Evolutionary conservation across 495 filamentous ascomycete species (phyloP).

Genomic region (Penicillium riverlandense): DNA sequence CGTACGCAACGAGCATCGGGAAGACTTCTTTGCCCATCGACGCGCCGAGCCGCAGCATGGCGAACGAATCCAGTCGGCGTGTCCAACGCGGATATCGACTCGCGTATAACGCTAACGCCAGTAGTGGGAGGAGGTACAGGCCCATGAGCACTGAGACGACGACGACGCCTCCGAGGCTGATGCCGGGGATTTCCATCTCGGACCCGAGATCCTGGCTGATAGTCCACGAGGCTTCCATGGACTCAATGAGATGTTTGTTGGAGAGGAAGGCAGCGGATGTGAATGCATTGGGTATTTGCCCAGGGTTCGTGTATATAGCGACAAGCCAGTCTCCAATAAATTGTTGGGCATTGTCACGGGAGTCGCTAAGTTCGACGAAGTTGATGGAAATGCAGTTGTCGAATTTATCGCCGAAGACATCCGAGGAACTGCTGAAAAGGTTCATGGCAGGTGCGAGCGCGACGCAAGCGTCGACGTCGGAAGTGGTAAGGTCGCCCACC

Average conservation of each 20-base stretch:
- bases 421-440: too few relatives aligned
- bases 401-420: too few relatives aligned
- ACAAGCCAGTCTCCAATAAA: not conserved
- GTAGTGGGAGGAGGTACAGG: conserved; percentile 2
- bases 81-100: conserved; percentile 13
- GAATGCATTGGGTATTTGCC: not conserved
- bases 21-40: conserved; percentile 8
- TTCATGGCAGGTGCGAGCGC: not conserved
- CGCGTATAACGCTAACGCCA: conserved; percentile 16
- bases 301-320: not conserved
- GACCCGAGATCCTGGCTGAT: conserved; percentile 3
- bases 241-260: not conserved
- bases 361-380: too few relatives aligned
- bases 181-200: not conserved
- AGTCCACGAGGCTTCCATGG: not conserved
- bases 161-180: not conserved
- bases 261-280: not conserved
- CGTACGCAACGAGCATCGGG: conserved; percentile 8
- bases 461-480: not conserved
- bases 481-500: not conserved
- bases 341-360: too few relatives aligned
- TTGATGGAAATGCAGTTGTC: too few relatives aligned
- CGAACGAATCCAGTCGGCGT: conserved; percentile 16
- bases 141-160: not conserved
- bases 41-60: conserved; percentile 21